A percentile compares a stretch with the other conserved stretches of the same genome.
These are phyloP conservation scores for Phytophthora fragariaefolia DNA, from an alignment of 352 stramenopile species.

Conservation along the genomic window DNA sequence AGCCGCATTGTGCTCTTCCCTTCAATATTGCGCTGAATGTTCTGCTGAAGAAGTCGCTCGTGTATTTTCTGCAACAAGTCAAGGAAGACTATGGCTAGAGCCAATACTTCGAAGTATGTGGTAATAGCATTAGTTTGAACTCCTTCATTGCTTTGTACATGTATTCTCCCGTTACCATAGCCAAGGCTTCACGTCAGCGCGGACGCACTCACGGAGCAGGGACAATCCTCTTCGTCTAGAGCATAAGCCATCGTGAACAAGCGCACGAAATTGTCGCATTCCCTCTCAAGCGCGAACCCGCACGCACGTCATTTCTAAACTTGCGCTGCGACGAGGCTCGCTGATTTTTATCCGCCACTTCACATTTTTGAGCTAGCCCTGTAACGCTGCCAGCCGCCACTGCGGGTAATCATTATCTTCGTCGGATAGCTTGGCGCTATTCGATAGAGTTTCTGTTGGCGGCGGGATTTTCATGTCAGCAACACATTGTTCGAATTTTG, in stretches of 20 bases:
- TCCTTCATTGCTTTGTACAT: too few relatives aligned
- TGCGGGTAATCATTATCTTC: constrained; percentile 15
- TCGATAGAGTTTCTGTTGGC: background rate
- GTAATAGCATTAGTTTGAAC: too few relatives aligned
- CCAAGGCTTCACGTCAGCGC: too few relatives aligned
- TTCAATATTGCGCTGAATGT: too few relatives aligned
- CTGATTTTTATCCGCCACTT: constrained; percentile 12
- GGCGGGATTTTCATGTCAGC: constrained; percentile 12
- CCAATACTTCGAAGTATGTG: too few relatives aligned
- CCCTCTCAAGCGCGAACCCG: constrained; percentile 5
- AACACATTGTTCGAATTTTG: constrained; percentile 48
- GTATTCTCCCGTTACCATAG: too few relatives aligned
- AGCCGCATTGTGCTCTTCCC: too few relatives aligned
- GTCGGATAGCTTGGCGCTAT: background rate
- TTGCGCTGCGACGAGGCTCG: constrained; percentile 19
- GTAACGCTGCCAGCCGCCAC: constrained; percentile 32
- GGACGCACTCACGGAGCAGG: background rate
- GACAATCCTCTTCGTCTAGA: constrained; percentile 13
- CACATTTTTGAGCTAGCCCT: constrained; percentile 4
- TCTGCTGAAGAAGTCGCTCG: too few relatives aligned
- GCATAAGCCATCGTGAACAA: constrained; percentile 26
- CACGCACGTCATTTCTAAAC: constrained; percentile 15
- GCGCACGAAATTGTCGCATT: constrained; percentile 24
- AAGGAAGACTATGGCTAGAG: too few relatives aligned
- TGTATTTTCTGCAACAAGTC: too few relatives aligned